Percentiles rank a stretch among this genome's conserved stretches.
These are phyloP conservation scores for Neurospora sp. DNA, from an alignment of 495 filamentous ascomycete genomes.

Conservation along the genomic window DNA sequence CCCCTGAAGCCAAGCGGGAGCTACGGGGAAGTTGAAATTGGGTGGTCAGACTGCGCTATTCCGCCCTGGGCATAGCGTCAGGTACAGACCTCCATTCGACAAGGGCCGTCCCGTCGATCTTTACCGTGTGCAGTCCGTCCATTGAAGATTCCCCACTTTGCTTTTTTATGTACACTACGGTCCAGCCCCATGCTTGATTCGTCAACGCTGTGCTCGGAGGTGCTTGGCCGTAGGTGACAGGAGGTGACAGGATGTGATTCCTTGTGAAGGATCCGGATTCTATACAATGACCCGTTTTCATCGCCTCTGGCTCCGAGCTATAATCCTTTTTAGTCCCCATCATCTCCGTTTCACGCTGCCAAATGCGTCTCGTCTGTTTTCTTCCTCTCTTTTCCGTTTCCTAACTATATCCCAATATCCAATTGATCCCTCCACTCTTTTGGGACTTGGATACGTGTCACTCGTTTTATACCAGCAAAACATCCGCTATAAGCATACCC, in stretches of 20 bases:
- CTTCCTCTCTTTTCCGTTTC: background rate
- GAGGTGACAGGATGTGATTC: background rate
- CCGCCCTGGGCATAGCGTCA: constrained; percentile 1
- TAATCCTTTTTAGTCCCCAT: background rate
- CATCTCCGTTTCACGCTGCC: background rate
- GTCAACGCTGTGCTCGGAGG: background rate
- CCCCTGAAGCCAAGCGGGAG: background rate
- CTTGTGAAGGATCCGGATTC: background rate
- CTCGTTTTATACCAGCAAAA: background rate
- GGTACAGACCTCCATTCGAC: background rate
- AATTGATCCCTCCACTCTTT: background rate
- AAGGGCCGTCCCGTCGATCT: constrained; percentile 5
- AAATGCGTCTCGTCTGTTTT: background rate
- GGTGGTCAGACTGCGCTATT: background rate
- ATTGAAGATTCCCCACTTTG: background rate
- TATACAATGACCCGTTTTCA: background rate
- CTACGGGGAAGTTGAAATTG: background rate
- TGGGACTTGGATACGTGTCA: background rate
- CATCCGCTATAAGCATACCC: background rate
- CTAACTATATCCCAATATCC: background rate
- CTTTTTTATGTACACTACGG: background rate
- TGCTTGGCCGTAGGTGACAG: background rate
- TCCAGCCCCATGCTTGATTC: background rate
- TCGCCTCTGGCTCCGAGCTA: background rate
- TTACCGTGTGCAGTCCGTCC: constrained; percentile 2